These are phyloP conservation scores for Hygrophoropsis aurantiaca DNA, from an alignment of 768 basidiomycete genomes.

Conservation along the genomic window DNA sequence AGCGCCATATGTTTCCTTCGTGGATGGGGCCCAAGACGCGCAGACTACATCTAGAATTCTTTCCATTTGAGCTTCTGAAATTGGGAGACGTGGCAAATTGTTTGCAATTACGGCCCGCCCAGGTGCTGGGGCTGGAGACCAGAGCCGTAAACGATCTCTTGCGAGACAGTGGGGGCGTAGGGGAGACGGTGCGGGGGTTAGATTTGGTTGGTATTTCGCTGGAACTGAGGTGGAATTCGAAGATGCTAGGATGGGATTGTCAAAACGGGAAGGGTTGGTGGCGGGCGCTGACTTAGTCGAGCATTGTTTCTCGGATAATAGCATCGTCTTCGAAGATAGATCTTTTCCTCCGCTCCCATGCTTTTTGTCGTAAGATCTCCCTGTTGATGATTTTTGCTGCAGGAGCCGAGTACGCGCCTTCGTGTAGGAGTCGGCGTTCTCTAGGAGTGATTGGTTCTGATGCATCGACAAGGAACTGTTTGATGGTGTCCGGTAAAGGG, in stretches of 20 bases:
- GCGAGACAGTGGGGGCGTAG: slow-evolving; percentile 30
- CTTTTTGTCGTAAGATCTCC: background rate
- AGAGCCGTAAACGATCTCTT: slow-evolving; percentile 21
- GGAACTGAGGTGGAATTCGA: too few relatives aligned
- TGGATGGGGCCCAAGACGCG: slow-evolving; percentile 28
- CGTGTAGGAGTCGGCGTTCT: background rate
- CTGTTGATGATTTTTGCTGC: background rate
- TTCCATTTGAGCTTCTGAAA: slow-evolving; percentile 19
- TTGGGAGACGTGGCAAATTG: slow-evolving; percentile 2
- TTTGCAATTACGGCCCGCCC: too few relatives aligned
- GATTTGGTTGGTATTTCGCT: slow-evolving; percentile 1
- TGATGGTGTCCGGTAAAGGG: slow-evolving; percentile 7
- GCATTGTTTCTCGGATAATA: background rate
- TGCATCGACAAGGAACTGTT: slow-evolving; percentile 1
- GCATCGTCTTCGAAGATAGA: background rate
- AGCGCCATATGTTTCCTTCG: slow-evolving; percentile 34
- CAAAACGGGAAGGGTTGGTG: slow-evolving; percentile 19
- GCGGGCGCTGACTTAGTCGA: too few relatives aligned
- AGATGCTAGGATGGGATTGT: too few relatives aligned
- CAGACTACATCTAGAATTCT: slow-evolving; percentile 23
- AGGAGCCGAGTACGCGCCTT: background rate
- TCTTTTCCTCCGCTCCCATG: background rate
- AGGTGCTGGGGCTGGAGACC: slow-evolving; percentile 12
- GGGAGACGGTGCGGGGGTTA: slow-evolving; percentile 13
- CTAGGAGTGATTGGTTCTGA: background rate